These are phyloP conservation scores for Gleditsia sinensis DNA, from an alignment of 306 rosid genomes.

Conservation along the genomic window DNA sequence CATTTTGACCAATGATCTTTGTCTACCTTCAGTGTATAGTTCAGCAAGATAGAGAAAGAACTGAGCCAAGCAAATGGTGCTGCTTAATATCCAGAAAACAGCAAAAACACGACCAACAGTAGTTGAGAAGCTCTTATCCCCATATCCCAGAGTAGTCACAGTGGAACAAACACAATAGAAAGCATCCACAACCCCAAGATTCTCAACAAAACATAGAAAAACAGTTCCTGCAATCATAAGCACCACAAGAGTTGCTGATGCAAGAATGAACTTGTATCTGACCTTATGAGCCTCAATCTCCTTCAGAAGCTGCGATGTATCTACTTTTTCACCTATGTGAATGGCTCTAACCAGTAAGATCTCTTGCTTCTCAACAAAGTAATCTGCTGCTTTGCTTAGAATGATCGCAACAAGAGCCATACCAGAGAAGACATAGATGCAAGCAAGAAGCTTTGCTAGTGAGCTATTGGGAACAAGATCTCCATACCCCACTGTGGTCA, in stretches of 20 bases:
- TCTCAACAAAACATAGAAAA: constrained; percentile 58
- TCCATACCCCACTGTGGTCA: constrained; percentile 92
- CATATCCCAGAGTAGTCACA: constrained; percentile 84
- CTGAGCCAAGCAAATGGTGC: constrained; percentile 84
- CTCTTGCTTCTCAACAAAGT: constrained; percentile 81
- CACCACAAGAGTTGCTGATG: constrained; percentile 41
- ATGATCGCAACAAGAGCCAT: constrained; percentile 69
- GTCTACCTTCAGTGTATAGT: constrained; percentile 64
- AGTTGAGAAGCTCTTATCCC: constrained; percentile 81
- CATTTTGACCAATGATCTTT: constrained; percentile 53
- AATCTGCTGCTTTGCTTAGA: constrained; percentile 79
- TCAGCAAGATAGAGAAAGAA: constrained; percentile 77
- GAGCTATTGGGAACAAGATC: constrained; percentile 76
- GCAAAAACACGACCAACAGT: constrained; percentile 65
- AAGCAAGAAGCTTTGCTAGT: constrained; percentile 71
- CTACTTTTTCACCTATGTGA: constrained; percentile 31
- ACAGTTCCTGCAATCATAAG: constrained; percentile 56
- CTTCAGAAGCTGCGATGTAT: constrained; percentile 43
- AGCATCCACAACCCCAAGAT: constrained; percentile 60
- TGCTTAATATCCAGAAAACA: constrained; percentile 76
- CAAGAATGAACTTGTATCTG: constrained; percentile 58
- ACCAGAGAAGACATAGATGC: constrained; percentile 73
- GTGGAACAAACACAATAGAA: constrained; percentile 85
- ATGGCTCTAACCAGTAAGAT: constrained; percentile 56
- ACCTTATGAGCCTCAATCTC: constrained; percentile 53